Percentiles rank a stretch among this genome's conserved stretches.
These are phyloP conservation scores for Sutorius eximius DNA, from an alignment of 1,284 basidiomycete species.

Conservation along the genomic window DNA sequence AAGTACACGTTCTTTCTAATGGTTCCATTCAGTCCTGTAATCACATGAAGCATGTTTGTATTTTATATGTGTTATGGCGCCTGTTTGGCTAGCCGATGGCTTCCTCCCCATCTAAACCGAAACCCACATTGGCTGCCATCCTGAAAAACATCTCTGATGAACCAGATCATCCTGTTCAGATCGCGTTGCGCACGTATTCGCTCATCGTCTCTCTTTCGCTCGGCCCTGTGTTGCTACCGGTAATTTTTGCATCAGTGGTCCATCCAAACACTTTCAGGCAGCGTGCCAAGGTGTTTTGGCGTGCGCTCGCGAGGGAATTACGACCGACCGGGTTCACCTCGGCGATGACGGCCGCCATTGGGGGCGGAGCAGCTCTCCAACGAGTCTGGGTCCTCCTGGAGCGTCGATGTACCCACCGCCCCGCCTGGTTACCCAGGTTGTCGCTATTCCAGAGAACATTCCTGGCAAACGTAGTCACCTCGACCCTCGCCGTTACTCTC, in stretches of 20 bases:
- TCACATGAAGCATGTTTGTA: constrained; percentile 13
- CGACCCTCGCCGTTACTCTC: constrained; percentile 55
- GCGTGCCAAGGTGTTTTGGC: constrained; percentile 35
- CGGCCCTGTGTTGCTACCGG: constrained; percentile 58
- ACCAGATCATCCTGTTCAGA: constrained; percentile 52
- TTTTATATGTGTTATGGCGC: neutral
- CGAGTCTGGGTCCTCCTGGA: constrained; percentile 45
- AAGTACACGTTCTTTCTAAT: neutral
- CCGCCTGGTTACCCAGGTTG: constrained; percentile 4
- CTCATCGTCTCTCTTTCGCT: constrained; percentile 67
- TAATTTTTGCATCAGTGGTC: constrained; percentile 39
- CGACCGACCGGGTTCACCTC: constrained; percentile 64
- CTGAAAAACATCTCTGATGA: constrained; percentile 7
- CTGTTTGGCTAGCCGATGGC: neutral
- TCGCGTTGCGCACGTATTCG: constrained; percentile 64
- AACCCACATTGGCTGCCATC: neutral
- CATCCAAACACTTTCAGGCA: constrained; percentile 15
- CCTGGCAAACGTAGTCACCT: constrained; percentile 55
- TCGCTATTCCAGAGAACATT: constrained; percentile 50
- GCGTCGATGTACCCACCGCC: neutral
- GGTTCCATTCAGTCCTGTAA: constrained; percentile 4
- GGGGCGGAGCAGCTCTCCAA: constrained; percentile 57
- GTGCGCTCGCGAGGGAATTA: constrained; percentile 54
- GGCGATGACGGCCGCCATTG: constrained; percentile 61
- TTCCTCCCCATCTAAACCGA: constrained; percentile 4